Evolutionary conservation across 192 early-diverging fungal genomes (phyloP), one percentile per base, ranked within the genome.

Genomic region (Coemansia sp.): DNA sequence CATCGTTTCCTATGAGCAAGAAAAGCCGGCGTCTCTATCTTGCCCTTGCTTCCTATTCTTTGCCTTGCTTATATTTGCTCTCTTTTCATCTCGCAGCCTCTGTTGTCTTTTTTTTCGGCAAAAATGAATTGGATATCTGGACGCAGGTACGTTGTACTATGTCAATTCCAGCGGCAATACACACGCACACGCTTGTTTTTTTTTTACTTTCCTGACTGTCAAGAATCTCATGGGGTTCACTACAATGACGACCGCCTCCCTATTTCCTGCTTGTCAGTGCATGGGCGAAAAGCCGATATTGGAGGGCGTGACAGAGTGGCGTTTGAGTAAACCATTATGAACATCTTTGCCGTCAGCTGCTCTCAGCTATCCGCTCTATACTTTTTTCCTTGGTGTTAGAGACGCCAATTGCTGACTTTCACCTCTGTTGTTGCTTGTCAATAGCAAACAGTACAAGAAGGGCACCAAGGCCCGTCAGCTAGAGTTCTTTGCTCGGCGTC

Each of bases 91-190:
- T 24, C 24, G 24, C 40, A 41, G 40, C 7, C 9, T 41, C 40
- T 1, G 40, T 41, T 41, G 40, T 41, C 40, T n/a, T 41, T 41
- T 41, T 41, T 41, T 41, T 41, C 4, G 40, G 40, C 40, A 47
- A 47, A 47, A 47, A 47, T 47, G 44, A 47, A 47, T 47, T 47
- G 44, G 44, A 15, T 47, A 47, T 47, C 44, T 46, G 44, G 44
- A 15, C 44, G 44, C 15, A 46, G 44, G 44, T 47, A 15, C 18
- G 44, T 47, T 5, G 44, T 47, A 1, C 18, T 47, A 16, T 47
- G 44, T 47, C 18, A 47, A n/a, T 5, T 47, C 18, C 44, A 47
- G 0, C 5, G 1, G 44, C 11, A n/a, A 15, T 15, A n/a, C 12
- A 10, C 44, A 47, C 15, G 44, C 44, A 10, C 44, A 47, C 44